Percentiles rank a stretch among this genome's conserved stretches.
Evolutionary conservation across 805 yeast genomes (phyloP).

Genomic region (Teunomyces tritomae): DNA sequence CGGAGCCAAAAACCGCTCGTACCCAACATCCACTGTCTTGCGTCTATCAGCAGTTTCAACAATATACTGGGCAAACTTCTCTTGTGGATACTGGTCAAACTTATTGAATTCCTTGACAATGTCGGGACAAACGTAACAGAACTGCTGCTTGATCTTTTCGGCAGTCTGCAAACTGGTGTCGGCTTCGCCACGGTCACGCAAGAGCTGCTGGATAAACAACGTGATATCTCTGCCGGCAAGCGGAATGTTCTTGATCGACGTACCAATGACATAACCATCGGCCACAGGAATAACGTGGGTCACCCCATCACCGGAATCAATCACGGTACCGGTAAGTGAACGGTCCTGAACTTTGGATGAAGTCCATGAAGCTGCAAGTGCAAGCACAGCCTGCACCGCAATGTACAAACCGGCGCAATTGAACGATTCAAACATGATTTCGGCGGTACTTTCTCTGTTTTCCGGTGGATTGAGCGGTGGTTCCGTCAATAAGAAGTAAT

Average conservation of each 20-base stretch:
- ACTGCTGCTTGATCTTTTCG: slow-evolving; percentile 93
- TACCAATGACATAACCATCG: slow-evolving; percentile 97
- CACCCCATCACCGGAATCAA: slow-evolving; percentile 98
- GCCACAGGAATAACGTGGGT: slow-evolving; percentile 99
- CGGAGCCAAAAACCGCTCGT: slow-evolving; percentile 98
- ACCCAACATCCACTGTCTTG: slow-evolving; percentile 81
- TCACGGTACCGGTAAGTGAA: slow-evolving; percentile 96
- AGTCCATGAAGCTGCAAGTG: slow-evolving; percentile 99
- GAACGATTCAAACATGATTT: slow-evolving; percentile 97
- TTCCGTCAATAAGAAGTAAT: slow-evolving; percentile 90
- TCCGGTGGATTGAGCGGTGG: slow-evolving; percentile 99
- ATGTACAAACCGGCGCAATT: slow-evolving; percentile 98
- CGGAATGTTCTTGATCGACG: slow-evolving; percentile 95
- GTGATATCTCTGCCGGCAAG: slow-evolving; percentile 99
- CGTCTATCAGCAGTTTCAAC: slow-evolving; percentile 75
- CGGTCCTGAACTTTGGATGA: slow-evolving; percentile 92
- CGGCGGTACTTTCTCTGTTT: slow-evolving; percentile 97
- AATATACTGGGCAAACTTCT: slow-evolving; percentile 87
- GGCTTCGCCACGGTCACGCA: slow-evolving; percentile 95
- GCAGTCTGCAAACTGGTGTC: slow-evolving; percentile 95
- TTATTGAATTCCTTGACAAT: slow-evolving; percentile 94
- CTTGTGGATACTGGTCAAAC: slow-evolving; percentile 86
- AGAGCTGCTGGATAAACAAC: slow-evolving; percentile 82
- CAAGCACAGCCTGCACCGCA: slow-evolving; percentile 98
- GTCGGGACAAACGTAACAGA: slow-evolving; percentile 96